These are phyloP conservation scores for Rubroboletus pulcherrimus DNA, from an alignment of 768 basidiomycete species.

Conservation along the genomic window DNA sequence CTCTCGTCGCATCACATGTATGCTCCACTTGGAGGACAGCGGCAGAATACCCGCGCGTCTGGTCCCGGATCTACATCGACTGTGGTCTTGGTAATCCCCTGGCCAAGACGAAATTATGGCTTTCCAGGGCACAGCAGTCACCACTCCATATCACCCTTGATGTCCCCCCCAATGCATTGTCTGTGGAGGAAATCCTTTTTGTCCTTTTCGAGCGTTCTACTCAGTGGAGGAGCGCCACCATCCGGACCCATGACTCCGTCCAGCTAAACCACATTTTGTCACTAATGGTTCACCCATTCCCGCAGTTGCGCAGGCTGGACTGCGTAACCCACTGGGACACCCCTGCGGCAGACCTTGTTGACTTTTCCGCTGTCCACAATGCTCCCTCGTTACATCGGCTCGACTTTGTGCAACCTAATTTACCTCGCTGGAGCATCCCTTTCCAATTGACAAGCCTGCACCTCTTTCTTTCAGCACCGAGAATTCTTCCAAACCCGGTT, in stretches of 20 bases:
- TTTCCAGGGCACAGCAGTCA: slow-evolving; percentile 42
- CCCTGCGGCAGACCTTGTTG: slow-evolving; percentile 18
- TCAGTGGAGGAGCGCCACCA: slow-evolving; percentile 44
- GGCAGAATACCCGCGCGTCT: slow-evolving; percentile 47
- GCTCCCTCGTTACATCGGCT: slow-evolving; percentile 36
- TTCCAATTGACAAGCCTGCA: slow-evolving; percentile 34
- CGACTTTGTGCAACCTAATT: slow-evolving; percentile 32
- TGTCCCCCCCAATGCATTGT: slow-evolving; percentile 28
- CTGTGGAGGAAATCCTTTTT: slow-evolving; percentile 35
- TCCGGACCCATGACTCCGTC: slow-evolving; percentile 37
- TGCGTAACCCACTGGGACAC: slow-evolving; percentile 30
- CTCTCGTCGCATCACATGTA: slow-evolving; percentile 54
- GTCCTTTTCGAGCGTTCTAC: slow-evolving; percentile 37
- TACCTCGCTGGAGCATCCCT: slow-evolving; percentile 36
- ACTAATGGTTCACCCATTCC: slow-evolving; percentile 34
- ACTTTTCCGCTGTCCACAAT: slow-evolving; percentile 30
- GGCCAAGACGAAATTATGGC: slow-evolving; percentile 47
- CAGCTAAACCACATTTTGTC: slow-evolving; percentile 40
- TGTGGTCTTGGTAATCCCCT: slow-evolving; percentile 40
- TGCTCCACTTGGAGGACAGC: slow-evolving; percentile 59
- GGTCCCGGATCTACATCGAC: slow-evolving; percentile 55
- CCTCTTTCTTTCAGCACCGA: slow-evolving; percentile 29
- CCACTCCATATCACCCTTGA: slow-evolving; percentile 46
- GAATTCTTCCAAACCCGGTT: slow-evolving; percentile 16
- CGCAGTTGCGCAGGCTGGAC: slow-evolving; percentile 36